Conservation (phyloP, 805 yeast species). For the Sugiyamaella mastotermitis region DNA sequence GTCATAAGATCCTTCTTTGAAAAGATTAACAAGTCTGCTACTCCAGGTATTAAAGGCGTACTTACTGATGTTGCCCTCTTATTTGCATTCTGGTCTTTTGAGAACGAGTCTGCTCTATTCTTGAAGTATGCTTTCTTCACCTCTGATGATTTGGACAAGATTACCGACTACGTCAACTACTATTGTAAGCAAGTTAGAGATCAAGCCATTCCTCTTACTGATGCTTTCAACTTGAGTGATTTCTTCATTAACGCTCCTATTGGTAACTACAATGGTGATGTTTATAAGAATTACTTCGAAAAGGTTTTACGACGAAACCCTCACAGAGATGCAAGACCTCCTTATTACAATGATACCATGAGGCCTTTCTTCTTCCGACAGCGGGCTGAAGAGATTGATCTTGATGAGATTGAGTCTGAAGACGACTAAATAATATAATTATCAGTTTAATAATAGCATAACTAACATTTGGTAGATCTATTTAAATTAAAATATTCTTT, state of each 20-base stretch:
- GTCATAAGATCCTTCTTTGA: slow-evolving; percentile 34
- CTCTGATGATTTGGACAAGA: slow-evolving; percentile 40
- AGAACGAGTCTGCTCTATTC: slow-evolving; percentile 65
- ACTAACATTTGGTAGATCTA: no score
- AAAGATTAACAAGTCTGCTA: slow-evolving; percentile 29
- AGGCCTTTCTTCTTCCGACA: slow-evolving; percentile 32
- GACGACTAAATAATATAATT: no score
- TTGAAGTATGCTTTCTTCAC: slow-evolving; percentile 55
- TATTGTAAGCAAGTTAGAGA: slow-evolving; percentile 51
- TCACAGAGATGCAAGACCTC: slow-evolving; percentile 45
- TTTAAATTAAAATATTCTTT: no score
- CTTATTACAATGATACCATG: slow-evolving; percentile 40
- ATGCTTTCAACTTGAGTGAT: slow-evolving; percentile 77
- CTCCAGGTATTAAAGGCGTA: slow-evolving; percentile 40
- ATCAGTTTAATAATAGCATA: no score
- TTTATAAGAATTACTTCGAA: slow-evolving; percentile 69
- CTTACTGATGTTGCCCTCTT: slow-evolving; percentile 52
- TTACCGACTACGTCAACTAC: slow-evolving; percentile 39
- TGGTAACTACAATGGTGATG: slow-evolving; percentile 76
- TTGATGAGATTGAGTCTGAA: slow-evolving; percentile 5
- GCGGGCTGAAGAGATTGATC: slow-evolving; percentile 20
- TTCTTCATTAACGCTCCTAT: slow-evolving; percentile 75
- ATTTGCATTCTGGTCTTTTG: slow-evolving; percentile 62
- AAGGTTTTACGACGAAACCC: slow-evolving; percentile 50
- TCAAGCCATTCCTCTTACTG: slow-evolving; percentile 72